phyloP scores from a whole-genome alignment of 805 yeast genomes.

The Middelhovenomyces tepae region DNA sequence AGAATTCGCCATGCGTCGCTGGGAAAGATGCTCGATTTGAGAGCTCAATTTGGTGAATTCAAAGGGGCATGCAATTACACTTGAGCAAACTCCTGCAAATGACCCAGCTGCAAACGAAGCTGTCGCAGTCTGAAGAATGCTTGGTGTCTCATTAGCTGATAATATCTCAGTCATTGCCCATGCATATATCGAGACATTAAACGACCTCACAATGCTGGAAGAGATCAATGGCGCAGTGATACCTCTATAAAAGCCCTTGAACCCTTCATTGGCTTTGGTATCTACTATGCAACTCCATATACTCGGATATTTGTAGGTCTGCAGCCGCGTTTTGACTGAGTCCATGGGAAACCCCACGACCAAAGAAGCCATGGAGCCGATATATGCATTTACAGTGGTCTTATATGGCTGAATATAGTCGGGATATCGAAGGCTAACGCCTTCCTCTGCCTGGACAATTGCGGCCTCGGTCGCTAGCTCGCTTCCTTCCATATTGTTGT shows the following conservation, averaged over 20 bases:
- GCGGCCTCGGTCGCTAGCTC: too few species aligned
- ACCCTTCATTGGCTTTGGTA: slow-evolving; percentile 55
- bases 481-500: too few species aligned
- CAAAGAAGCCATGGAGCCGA: slow-evolving; percentile 55
- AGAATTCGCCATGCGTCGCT: slow-evolving; percentile 22
- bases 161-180: slow-evolving; percentile 37
- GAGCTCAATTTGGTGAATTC: slow-evolving; percentile 77
- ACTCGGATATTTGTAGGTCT: slow-evolving; percentile 56
- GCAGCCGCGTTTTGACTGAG: slow-evolving; percentile 81
- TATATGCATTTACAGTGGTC: slow-evolving; percentile 36
- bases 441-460: slow-evolving; percentile 1
- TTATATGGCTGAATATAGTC: slow-evolving; percentile 2
- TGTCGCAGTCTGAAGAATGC: too few species aligned
- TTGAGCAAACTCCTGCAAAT: slow-evolving; percentile 48
- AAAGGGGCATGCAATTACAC: slow-evolving; percentile 65
- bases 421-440: slow-evolving; percentile 2
- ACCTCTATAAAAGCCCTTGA: slow-evolving; percentile 67
- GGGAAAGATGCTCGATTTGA: slow-evolving; percentile 46
- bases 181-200: slow-evolving; percentile 58
- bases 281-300: slow-evolving; percentile 48
- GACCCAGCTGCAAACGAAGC: slow-evolving; percentile 43
- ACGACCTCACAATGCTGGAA: slow-evolving; percentile 50
- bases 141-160: too few species aligned
- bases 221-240: slow-evolving; percentile 64
- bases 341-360: slow-evolving; percentile 77